Evolutionary conservation across 345 rosid genomes (phyloP).

Genomic region (Dipteronia dyeriana): DNA sequence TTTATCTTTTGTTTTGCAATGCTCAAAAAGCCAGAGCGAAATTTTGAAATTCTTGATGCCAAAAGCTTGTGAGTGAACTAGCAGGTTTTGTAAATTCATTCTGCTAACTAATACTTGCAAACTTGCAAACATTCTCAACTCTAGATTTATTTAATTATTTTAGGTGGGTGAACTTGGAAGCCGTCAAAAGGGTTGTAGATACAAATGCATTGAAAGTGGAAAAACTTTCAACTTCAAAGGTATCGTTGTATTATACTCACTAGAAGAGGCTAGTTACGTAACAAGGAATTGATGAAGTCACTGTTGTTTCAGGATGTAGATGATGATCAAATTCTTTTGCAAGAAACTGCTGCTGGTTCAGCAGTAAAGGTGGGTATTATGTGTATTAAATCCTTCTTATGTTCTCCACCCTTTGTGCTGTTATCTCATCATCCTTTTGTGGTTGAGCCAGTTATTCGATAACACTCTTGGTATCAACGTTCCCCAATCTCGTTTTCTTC

Average conservation of each 20-base stretch:
- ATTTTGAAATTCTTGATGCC: conserved; percentile 51
- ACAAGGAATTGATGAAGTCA: not conserved
- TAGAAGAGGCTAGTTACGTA: not conserved
- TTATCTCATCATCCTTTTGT: conserved; percentile 10
- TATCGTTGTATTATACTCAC: conserved; percentile 15
- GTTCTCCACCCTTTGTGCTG: not conserved
- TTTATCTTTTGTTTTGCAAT: conserved; percentile 20
- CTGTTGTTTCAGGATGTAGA: conserved; percentile 25
- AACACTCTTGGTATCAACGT: conserved; percentile 40
- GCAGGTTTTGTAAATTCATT: not conserved
- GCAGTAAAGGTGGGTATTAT: conserved; percentile 35
- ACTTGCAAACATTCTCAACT: conserved; percentile 10
- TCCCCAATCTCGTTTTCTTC: conserved; percentile 47
- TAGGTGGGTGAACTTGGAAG: conserved; percentile 62
- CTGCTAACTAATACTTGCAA: not conserved
- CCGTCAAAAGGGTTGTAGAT: conserved; percentile 48
- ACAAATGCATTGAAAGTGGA: conserved; percentile 38
- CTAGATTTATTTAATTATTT: conserved; percentile 15
- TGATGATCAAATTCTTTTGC: conserved; percentile 19
- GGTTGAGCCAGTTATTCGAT: conserved; percentile 46
- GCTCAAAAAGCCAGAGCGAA: conserved; percentile 36
- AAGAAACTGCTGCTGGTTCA: conserved; percentile 39
- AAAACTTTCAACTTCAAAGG: conserved; percentile 32
- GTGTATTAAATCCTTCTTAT: conserved; percentile 1
- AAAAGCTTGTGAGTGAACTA: conserved; percentile 49